Percentiles rank a stretch among this genome's conserved stretches.
Conservation (phyloP, 2,329 filamentous ascomycete genomes). For the Cladosporium sp. region DNA sequence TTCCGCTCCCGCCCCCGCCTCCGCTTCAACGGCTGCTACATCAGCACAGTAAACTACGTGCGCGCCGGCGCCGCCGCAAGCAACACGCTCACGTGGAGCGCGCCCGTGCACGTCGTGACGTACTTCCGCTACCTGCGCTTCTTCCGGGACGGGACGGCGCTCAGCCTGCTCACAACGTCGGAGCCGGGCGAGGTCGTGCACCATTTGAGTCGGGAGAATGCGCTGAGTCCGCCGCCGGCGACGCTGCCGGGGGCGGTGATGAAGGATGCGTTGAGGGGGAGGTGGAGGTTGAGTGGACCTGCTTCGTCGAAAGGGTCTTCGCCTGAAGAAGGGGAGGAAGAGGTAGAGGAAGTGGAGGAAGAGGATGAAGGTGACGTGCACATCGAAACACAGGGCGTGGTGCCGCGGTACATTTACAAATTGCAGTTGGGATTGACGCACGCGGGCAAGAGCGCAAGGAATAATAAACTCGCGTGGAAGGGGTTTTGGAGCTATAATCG, state of each 20-base stretch:
- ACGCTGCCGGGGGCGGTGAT: constrained; percentile 54
- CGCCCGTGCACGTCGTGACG: constrained; percentile 89
- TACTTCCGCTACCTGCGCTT: constrained; percentile 97
- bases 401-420: constrained; percentile 75
- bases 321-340: too few relatives aligned
- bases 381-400: constrained; percentile 82
- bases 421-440: constrained; percentile 72
- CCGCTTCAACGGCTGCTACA: constrained; percentile 94
- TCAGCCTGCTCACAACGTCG: constrained; percentile 74
- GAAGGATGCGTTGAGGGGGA: constrained; percentile 62
- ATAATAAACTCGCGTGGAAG: constrained; percentile 85
- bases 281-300: constrained; percentile 62
- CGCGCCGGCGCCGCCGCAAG: constrained; percentile 71
- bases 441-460: constrained; percentile 58
- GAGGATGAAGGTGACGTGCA: constrained; percentile 63
- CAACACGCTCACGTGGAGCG: constrained; percentile 70
- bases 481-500: constrained; percentile 89
- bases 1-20: constrained; percentile 80
- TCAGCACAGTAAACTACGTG: constrained; percentile 93
- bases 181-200: constrained; percentile 88
- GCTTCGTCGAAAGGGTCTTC: too few relatives aligned
- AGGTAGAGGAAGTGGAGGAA: constrained; percentile 34
- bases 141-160: constrained; percentile 80
- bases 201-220: too few relatives aligned
- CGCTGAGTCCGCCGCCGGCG: constrained; percentile 37